A percentile compares a stretch with the other conserved stretches of the same genome.
These are phyloP conservation scores for Stenogyne calaminthoides DNA, from an alignment of 305 asterid species.

Conservation along the genomic window DNA sequence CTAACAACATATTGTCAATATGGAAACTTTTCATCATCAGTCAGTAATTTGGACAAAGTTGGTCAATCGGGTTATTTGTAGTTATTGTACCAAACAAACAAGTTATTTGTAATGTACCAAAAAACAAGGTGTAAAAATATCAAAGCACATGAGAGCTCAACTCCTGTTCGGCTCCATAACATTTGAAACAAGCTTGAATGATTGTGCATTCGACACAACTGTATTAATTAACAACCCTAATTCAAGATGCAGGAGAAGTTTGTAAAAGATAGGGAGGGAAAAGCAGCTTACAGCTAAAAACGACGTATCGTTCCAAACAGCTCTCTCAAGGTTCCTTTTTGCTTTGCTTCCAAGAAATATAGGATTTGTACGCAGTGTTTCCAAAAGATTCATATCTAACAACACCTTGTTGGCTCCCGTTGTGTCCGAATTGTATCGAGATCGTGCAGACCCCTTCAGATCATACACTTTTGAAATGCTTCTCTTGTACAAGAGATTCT, in stretches of 20 bases:
- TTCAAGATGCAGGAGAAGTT: background rate
- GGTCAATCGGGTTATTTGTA: too few relatives aligned
- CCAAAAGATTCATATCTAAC: slow-evolving; percentile 80
- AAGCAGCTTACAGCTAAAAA: slow-evolving; percentile 68
- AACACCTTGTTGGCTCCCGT: slow-evolving; percentile 77
- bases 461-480: slow-evolving; percentile 77
- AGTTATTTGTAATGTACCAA: background rate
- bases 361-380: slow-evolving; percentile 81
- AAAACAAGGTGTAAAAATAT: background rate
- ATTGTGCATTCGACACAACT: background rate
- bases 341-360: slow-evolving; percentile 93
- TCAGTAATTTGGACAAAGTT: too few relatives aligned
- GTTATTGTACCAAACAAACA: background rate
- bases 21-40: too few relatives aligned
- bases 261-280: background rate
- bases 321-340: slow-evolving; percentile 84
- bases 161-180: background rate
- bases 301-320: slow-evolving; percentile 94
- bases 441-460: slow-evolving; percentile 90
- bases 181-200: background rate
- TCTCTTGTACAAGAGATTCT: slow-evolving; percentile 84
- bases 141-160: too few relatives aligned
- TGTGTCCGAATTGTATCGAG: slow-evolving; percentile 87
- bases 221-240: too few relatives aligned
- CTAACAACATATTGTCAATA: too few relatives aligned